Evolutionary conservation across 2,329 filamentous ascomycete species (phyloP), one percentile per base, ranked within the genome.

Genomic region (Fusarium scirpi): DNA sequence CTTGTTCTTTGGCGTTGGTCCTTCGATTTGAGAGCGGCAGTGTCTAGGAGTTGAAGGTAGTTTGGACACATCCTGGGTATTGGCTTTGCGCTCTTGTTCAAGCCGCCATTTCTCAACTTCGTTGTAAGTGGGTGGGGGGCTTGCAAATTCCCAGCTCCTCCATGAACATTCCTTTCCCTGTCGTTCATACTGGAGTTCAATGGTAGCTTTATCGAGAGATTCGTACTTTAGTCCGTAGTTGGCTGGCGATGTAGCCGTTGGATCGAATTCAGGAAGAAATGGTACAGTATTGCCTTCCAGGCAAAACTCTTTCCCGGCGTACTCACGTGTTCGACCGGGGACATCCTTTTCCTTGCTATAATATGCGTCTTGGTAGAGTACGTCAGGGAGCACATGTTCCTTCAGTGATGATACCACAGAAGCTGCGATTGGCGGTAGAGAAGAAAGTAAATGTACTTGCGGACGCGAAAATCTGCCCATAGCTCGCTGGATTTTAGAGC

Each of bases 311-410:
- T 90, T 90, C 6, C 95, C 95, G 9, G 92, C 95, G 80, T 97
- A 98, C 79, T 97, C 94, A 56, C 93, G 86, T 32, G 86, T 80
- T 56, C 91, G 87, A 41, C 91, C 86, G 15, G 94, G 94, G 0
- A 98, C 92, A 79, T 98, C 96, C 53, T 85, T 86, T 66, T 97
- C 93, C 29, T 92, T 86, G 72, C 94, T 92, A 77, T 97, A 98
- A 75, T 91, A 94, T 1, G 94, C 91, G 76, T 94, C 90, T 78
- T 94, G 92, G 69, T 97, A 97, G 51, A 98, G 86, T 16, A 92
- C 86, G 62, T 90, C 85, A 1, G 92, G 91, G 11, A 90, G 44
- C 16, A 65, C 41, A 32, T 76, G 46, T 2, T 77, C 75, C 11
- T 70, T 70, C 52, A 80, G 57, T 2, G 74, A 69, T 8, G 64